Percentiles rank a stretch among this genome's conserved stretches.
phyloP scores from a whole-genome alignment of 352 stramenopile genomes.

The Phytophthora melonis region DNA sequence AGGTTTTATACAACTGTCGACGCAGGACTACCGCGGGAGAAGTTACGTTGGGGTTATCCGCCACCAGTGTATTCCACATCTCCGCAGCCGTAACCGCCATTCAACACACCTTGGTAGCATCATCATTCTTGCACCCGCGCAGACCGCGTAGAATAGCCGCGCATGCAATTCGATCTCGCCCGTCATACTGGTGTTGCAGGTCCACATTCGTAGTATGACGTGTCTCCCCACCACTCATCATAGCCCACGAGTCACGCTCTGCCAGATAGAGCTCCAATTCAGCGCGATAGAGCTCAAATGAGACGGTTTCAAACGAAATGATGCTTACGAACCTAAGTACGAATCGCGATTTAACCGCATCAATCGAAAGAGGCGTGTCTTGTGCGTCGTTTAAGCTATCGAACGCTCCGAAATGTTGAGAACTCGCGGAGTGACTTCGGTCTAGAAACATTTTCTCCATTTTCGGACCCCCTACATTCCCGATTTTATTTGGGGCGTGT shows the following conservation, averaged over 20 bases:
- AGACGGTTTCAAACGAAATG: no score
- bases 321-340: no score
- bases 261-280: neutral
- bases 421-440: no score
- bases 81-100: conserved; percentile 5
- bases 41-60: conserved; percentile 4
- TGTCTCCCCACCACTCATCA: neutral
- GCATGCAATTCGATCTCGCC: neutral
- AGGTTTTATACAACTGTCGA: conserved; percentile 2
- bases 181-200: neutral
- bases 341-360: no score
- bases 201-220: neutral
- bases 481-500: no score
- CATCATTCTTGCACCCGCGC: conserved; percentile 11
- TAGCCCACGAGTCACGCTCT: neutral
- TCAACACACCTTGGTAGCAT: conserved; percentile 14
- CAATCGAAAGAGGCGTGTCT: no score
- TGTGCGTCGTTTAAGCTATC: no score
- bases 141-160: neutral
- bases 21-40: conserved; percentile 5
- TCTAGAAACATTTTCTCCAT: no score
- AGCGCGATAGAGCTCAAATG: neutral
- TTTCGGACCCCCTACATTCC: no score
- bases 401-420: no score
- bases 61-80: conserved; percentile 2